phyloP scores from a whole-genome alignment of 1,284 basidiomycete genomes.

The Papiliotrema laurentii region DNA sequence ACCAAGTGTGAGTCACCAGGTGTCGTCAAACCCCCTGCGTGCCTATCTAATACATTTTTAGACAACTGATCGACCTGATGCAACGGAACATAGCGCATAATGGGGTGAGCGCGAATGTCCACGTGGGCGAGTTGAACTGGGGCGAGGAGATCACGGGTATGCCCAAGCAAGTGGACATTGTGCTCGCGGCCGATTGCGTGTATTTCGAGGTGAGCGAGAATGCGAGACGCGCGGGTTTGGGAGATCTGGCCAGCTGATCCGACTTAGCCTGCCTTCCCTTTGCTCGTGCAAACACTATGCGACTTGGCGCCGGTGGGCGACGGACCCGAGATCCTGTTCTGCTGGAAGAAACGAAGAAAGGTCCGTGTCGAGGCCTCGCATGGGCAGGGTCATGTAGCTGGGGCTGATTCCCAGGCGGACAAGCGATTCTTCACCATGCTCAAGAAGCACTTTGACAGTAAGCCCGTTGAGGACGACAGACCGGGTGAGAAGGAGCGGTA shows the following conservation, averaged over 20 bases:
- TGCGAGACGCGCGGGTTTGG: not conserved
- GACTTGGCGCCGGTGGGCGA: slow-evolving; percentile 55
- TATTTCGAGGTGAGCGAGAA: slow-evolving; percentile 65
- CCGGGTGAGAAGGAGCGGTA: slow-evolving; percentile 41
- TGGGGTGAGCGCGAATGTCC: slow-evolving; percentile 52
- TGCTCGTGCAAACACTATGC: slow-evolving; percentile 73
- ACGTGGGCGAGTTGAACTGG: slow-evolving; percentile 71
- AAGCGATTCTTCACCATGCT: slow-evolving; percentile 81
- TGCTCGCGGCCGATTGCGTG: slow-evolving; percentile 87
- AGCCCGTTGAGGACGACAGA: slow-evolving; percentile 37
- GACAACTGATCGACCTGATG: slow-evolving; percentile 73
- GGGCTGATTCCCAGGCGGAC: slow-evolving; percentile 61
- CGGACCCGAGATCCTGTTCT: slow-evolving; percentile 72
- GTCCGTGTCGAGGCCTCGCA: slow-evolving; percentile 45
- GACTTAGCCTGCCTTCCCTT: slow-evolving; percentile 69
- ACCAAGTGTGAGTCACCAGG: slow-evolving; percentile 66
- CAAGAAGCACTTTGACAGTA: slow-evolving; percentile 70
- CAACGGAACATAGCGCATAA: slow-evolving; percentile 64
- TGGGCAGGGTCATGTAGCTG: not conserved
- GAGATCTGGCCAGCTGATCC: not conserved
- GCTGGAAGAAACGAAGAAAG: slow-evolving; percentile 91
- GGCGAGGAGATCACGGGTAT: slow-evolving; percentile 42
- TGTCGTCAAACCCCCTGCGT: not conserved
- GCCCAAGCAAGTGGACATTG: slow-evolving; percentile 55
- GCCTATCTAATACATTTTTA: slow-evolving; percentile 34